Evolutionary conservation across 116 monocot species (phyloP).

Genomic region (Phalaenopsis hybrid): DNA sequence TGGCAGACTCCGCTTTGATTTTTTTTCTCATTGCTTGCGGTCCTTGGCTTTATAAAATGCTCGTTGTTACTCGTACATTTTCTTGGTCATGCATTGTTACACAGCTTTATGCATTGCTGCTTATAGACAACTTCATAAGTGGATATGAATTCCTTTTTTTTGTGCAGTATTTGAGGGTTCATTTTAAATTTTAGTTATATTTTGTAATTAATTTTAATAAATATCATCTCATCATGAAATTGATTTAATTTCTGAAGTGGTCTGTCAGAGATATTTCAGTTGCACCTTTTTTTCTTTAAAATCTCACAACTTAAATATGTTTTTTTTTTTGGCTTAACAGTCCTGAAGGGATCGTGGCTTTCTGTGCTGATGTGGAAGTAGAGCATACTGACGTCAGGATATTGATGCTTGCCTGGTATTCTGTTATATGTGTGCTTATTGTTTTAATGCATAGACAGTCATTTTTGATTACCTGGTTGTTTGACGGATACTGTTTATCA

Average conservation of each 20-base stretch:
- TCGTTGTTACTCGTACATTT: neutral
- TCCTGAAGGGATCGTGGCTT: slow-evolving; percentile 85
- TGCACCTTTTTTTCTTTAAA: neutral
- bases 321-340: slow-evolving; percentile 25
- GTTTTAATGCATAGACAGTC: neutral
- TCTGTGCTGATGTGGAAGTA: slow-evolving; percentile 74
- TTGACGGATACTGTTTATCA: slow-evolving; percentile 21
- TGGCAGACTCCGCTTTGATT: neutral
- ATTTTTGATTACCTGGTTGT: neutral
- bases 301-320: neutral
- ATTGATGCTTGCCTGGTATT: slow-evolving; percentile 97
- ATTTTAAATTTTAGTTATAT: neutral
- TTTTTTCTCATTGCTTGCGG: neutral
- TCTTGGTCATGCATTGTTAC: neutral
- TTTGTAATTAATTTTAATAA: neutral
- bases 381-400: slow-evolving; percentile 91
- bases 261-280: neutral
- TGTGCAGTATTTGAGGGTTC: neutral
- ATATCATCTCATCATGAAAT: neutral
- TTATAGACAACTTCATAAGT: neutral
- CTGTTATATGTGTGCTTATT: neutral
- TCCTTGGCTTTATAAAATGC: neutral
- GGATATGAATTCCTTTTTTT: neutral
- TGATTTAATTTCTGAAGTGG: neutral
- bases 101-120: neutral